phyloP scores from a whole-genome alignment of 139 green algal genomes.

The Picochlorum sp. region DNA sequence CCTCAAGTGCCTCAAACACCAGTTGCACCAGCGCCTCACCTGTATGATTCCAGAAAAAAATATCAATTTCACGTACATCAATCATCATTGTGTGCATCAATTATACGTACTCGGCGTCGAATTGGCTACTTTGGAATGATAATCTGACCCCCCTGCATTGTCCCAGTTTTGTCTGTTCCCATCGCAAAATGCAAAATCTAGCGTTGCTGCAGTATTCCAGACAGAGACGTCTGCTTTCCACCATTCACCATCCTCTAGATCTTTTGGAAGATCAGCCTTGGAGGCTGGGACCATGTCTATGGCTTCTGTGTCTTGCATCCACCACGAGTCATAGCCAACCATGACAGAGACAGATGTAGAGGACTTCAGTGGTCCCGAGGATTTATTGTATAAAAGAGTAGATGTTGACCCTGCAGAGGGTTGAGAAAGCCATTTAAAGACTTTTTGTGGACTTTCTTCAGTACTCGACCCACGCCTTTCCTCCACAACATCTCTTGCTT shows the following conservation, averaged over 20 bases:
- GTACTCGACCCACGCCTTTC: conserved; percentile 36
- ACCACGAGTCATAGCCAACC: conserved; percentile 76
- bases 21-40: conserved; percentile 27
- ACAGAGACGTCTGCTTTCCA: conserved; percentile 45
- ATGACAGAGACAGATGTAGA: conserved; percentile 39
- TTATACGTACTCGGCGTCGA: conserved; percentile 6
- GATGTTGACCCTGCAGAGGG: conserved; percentile 27
- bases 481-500: conserved; percentile 37
- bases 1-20: conserved; percentile 24
- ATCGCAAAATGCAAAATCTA: conserved; percentile 78
- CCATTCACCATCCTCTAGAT: conserved; percentile 31
- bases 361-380: conserved; percentile 19
- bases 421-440: conserved; percentile 43
- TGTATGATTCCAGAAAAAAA: neutral
- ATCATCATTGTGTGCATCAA: neutral
- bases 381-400: conserved; percentile 52
- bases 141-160: conserved; percentile 70
- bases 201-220: conserved; percentile 36
- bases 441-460: conserved; percentile 9
- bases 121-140: conserved; percentile 44
- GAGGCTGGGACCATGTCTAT: neutral
- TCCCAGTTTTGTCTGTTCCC: conserved; percentile 60
- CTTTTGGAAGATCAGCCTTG: neutral
- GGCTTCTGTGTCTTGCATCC: conserved; percentile 36
- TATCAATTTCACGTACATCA: neutral